Base-by-base conservation (phyloP, 257 asterid species). In the Jaltomata sinuosa region DNA sequence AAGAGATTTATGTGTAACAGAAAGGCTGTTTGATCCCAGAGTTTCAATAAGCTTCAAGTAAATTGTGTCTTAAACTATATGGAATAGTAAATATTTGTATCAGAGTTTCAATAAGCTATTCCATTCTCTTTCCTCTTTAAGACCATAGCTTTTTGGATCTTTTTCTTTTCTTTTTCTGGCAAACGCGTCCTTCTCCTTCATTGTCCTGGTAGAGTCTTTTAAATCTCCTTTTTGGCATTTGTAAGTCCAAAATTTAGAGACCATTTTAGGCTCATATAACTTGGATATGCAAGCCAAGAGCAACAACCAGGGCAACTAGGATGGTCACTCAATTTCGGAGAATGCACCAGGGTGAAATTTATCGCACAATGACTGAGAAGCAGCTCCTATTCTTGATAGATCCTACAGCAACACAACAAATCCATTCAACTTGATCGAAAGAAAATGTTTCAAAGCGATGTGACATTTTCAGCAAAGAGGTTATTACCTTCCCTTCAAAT, bases 401-500 rank as follows among this genome's bases (percentile, higher is more conserved):
- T 93, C 97, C 98, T 95, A 87, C 91, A 85, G 81, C 45, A 83
- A 81, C 67, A 52, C 65, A 86, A 87, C 61, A 87, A 40, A 77
- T 32, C 8, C 9, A 40, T 85, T 78, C 57, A 54, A 77, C 21
- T 83, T 36, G 47, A 68, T 32, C 45, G 8, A 40, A 54, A 19
- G 8, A 36, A 81, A 49, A 34, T 54, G 31, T 9, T 74, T 8
- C 40, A 69, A 87, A 76, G 47, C 57, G n/a, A 67, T 40, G 16
- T 9, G 40, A 69, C 8, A 83, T 21, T 18, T 36, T 52, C 29
- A 34, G 31, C 74, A 47, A 4, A 82, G 7, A 31, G 5, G 55
- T 54, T 52, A 72, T 83, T 88, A 93, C 97, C 94, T 93, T 94
- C 74, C 97, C 98, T 86, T 87, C 87, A 5, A 93, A 87, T 84